Evolutionary conservation across 805 yeast species (phyloP), one percentile per base, ranked within the genome.

Genomic region (Wickerhamomyces silvicola): DNA sequence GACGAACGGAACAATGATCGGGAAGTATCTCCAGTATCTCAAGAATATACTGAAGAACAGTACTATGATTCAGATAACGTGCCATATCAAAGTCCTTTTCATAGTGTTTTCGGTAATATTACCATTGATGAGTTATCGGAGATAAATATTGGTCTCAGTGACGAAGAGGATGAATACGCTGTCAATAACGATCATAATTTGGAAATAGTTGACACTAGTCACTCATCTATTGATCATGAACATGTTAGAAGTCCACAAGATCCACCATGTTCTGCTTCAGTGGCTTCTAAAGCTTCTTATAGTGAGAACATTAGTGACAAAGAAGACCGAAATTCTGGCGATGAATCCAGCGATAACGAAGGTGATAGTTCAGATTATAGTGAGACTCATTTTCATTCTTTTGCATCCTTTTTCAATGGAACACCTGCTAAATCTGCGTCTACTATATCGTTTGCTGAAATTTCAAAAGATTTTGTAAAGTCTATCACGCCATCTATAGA

Each of bases 61-160:
- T 50, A 42, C 22, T 50, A 37, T 19, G 54, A 50, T 26, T 50
- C 54, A 6, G 39, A 39, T 16, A 32, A 50, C 27, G 53, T 40
- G 11, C 42, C 44, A 13, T 50, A 40, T 18, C 32, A 37, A 30
- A 48, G 44, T 31, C 54, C 54, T 10, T 33, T 42, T 6, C 39
- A 37, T 9, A 50, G 54, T 35, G 10, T 50, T 24, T 50, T 50
- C 24, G 54, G 54, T 11, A 30, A 33, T 9, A 18, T 50, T 3
- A 42, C 43, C 4, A 35, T 29, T 10, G 33, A 31, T n/a, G 38
- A 40, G 10, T 22, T 45, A 14, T 19, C 31, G 6, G 10, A 33
- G 6, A 20, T 37, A 4, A 19, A 34, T 10, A 31, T 30, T 6
- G 10, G 14, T n/a, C 25, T 19, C 4, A 33, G 28, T 20, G 29